These are phyloP conservation scores for Cercospora zeina DNA, from an alignment of 2,329 filamentous ascomycete genomes.

Conservation along the genomic window DNA sequence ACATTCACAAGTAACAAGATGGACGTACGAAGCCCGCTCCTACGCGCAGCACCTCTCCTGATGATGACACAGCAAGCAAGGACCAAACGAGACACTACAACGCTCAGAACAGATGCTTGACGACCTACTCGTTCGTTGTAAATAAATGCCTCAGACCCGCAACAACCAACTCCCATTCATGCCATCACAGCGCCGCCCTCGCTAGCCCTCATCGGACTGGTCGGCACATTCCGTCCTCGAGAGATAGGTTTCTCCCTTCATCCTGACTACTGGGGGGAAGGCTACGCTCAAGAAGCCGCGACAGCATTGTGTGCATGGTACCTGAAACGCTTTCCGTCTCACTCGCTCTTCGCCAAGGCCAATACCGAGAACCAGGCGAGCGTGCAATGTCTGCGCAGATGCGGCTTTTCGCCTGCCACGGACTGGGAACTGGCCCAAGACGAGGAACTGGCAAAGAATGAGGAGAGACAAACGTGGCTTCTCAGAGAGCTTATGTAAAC, in stretches of 20 bases:
- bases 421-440: not conserved
- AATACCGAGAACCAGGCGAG: slow-evolving; percentile 24
- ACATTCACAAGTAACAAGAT: slow-evolving; percentile 23
- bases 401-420: slow-evolving; percentile 21
- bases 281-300: slow-evolving; percentile 25
- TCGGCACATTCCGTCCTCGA: slow-evolving; percentile 28
- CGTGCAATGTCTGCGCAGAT: slow-evolving; percentile 22
- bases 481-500: not conserved
- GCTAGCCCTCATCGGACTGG: slow-evolving; percentile 21
- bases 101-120: slow-evolving; percentile 27
- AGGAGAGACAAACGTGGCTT: slow-evolving; percentile 10
- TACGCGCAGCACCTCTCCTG: not conserved
- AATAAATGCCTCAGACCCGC: slow-evolving; percentile 21
- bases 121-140: slow-evolving; percentile 26
- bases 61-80: slow-evolving; percentile 24
- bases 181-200: slow-evolving; percentile 23
- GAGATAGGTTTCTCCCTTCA: slow-evolving; percentile 29
- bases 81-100: slow-evolving; percentile 20
- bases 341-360: slow-evolving; percentile 27
- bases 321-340: slow-evolving; percentile 9
- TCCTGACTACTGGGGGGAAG: slow-evolving; percentile 25
- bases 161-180: slow-evolving; percentile 23
- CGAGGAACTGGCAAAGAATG: not conserved
- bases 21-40: slow-evolving; percentile 19
- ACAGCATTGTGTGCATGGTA: slow-evolving; percentile 27